Evolutionary conservation across 352 stramenopile species (phyloP).

Genomic region (Pythium oligandrum): DNA sequence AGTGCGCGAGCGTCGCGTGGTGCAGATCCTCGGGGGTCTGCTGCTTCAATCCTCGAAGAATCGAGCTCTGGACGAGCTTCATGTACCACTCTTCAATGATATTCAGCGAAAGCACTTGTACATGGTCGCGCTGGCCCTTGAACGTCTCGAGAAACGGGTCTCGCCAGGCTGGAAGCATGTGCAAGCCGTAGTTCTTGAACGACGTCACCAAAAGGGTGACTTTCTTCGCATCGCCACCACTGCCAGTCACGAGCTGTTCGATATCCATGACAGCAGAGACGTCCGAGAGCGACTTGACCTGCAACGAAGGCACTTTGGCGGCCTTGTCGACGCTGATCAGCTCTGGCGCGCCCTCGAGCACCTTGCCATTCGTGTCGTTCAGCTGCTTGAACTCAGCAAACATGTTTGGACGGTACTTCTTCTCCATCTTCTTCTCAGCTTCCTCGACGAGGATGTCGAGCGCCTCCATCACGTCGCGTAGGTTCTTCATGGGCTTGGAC

Average conservation of each 20-base stretch:
- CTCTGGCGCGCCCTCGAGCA: conserved; percentile 40
- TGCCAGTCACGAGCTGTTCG: conserved; percentile 43
- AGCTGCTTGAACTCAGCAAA: conserved; percentile 87
- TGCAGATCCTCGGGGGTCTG: conserved; percentile 45
- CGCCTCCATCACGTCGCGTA: conserved; percentile 67
- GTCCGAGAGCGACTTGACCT: conserved; percentile 43
- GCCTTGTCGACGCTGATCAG: conserved; percentile 62
- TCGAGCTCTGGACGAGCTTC: conserved; percentile 71
- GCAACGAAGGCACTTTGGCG: conserved; percentile 43
- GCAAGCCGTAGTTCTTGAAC: conserved; percentile 84
- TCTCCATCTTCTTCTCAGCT: conserved; percentile 77
- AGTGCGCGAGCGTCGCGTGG: conserved; percentile 55
- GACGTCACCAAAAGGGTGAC: conserved; percentile 74
- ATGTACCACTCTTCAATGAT: conserved; percentile 90
- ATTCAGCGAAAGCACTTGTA: conserved; percentile 72
- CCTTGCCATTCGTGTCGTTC: conserved; percentile 84
- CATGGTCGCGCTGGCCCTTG: conserved; percentile 14
- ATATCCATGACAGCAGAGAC: conserved; percentile 33
- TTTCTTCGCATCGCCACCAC: conserved; percentile 6
- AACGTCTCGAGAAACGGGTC: conserved; percentile 56
- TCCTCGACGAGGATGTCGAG: conserved; percentile 82
- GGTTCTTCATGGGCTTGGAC: conserved; percentile 61
- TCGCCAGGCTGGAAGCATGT: conserved; percentile 77
- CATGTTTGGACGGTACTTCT: conserved; percentile 86
- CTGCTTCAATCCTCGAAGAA: conserved; percentile 50